Conservation (phyloP, 106 monocot species). For the Narthecium ossifragum region DNA sequence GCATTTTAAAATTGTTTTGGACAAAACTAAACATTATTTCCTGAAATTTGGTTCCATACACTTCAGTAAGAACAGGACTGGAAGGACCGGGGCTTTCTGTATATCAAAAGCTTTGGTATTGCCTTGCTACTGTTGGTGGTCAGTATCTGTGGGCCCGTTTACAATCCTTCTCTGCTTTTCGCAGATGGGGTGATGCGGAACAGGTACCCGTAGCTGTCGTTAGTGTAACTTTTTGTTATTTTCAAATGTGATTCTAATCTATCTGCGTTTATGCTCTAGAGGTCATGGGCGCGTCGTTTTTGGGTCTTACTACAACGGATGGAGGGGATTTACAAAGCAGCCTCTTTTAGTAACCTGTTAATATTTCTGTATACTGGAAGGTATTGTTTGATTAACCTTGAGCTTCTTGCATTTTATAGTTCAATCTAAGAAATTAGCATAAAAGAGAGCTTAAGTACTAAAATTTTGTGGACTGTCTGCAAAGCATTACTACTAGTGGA, state of each 20-base stretch:
- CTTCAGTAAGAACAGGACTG: constrained; percentile 93
- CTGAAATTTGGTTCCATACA: too few species aligned
- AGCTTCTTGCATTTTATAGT: too few species aligned
- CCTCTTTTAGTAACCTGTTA: constrained; percentile 62
- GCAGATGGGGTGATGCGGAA: constrained; percentile 96
- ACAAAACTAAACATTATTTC: too few species aligned
- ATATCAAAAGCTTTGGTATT: constrained; percentile 95
- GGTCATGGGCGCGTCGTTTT: constrained; percentile 50
- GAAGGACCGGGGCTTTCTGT: constrained; percentile 94
- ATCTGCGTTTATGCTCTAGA: constrained; percentile 32
- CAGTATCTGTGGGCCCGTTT: constrained; percentile 89
- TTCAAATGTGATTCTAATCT: constrained; percentile 15
- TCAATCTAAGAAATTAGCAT: too few species aligned
- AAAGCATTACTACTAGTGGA: too few species aligned
- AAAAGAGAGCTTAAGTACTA: too few species aligned
- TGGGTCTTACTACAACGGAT: constrained; percentile 70
- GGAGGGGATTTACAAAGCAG: constrained; percentile 84
- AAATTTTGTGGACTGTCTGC: too few species aligned
- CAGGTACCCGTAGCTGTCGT: constrained; percentile 25
- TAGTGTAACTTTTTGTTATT: not conserved
- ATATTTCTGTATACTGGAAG: constrained; percentile 89
- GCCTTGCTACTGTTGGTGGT: constrained; percentile 77
- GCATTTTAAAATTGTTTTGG: not conserved
- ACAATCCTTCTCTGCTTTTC: constrained; percentile 93
- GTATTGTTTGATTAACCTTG: constrained; percentile 18